phyloP scores from a whole-genome alignment of 768 basidiomycete genomes.

The Phallus indusiatus region DNA sequence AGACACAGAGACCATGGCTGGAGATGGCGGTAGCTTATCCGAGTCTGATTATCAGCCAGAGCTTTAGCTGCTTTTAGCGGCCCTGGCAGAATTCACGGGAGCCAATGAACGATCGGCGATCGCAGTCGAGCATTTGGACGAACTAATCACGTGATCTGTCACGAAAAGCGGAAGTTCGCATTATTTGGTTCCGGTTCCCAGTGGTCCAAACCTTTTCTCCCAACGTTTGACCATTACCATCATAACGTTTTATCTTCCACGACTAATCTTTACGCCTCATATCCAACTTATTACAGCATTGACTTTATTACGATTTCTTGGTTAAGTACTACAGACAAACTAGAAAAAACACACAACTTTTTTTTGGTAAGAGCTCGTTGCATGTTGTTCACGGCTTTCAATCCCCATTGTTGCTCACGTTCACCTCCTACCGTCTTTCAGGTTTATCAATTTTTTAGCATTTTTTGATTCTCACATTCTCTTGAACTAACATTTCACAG shows the following conservation, averaged over 20 bases:
- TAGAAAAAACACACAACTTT: background rate
- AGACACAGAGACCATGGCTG: too few relatives aligned
- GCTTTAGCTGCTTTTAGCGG: too few relatives aligned
- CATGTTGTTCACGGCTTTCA: background rate
- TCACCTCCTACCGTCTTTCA: background rate
- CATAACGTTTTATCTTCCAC: background rate
- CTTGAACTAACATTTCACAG: constrained; percentile 8
- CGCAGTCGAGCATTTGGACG: background rate
- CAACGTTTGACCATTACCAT: background rate
- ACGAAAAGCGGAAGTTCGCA: background rate
- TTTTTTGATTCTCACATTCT: background rate
- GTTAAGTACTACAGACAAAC: background rate
- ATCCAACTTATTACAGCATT: background rate
- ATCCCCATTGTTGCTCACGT: background rate
- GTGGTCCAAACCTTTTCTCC: background rate
- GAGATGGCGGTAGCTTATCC: too few relatives aligned
- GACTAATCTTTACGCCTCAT: background rate
- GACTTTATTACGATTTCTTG: background rate
- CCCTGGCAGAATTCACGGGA: background rate
- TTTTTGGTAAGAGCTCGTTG: background rate
- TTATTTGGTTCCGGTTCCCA: background rate
- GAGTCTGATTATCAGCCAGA: too few relatives aligned
- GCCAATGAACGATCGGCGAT: background rate
- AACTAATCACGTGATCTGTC: background rate
- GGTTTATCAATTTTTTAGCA: background rate